phyloP scores from a whole-genome alignment of 2,329 filamentous ascomycete genomes.

The Juglanconis oblonga region DNA sequence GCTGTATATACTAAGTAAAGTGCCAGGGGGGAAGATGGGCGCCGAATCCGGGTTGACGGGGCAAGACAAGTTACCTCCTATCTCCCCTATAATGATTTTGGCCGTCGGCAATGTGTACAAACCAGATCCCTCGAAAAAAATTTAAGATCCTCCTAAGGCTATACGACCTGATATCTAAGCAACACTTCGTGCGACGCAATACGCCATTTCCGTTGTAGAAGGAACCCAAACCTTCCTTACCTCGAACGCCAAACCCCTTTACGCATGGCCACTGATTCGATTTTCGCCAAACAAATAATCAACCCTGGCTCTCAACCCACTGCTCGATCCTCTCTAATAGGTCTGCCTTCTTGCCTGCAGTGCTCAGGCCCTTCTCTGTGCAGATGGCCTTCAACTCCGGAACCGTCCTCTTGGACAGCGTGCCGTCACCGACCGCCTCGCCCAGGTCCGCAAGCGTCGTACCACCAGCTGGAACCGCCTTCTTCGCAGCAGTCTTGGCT shows the following conservation, averaged over 20 bases:
- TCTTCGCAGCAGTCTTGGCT: constrained; percentile 29
- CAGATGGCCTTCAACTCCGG: constrained; percentile 50
- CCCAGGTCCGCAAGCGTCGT: constrained; percentile 47
- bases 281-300: neutral
- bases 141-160: no score
- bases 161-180: neutral
- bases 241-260: neutral
- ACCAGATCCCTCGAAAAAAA: no score
- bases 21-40: no score
- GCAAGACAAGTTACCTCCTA: no score
- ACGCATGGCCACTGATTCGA: neutral
- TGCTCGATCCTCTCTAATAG: constrained; percentile 54
- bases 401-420: constrained; percentile 53
- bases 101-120: no score
- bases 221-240: neutral
- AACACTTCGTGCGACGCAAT: neutral
- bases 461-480: constrained; percentile 26
- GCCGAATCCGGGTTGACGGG: no score
- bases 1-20: no score
- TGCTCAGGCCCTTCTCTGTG: constrained; percentile 44
- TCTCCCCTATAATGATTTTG: no score
- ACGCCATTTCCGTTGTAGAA: neutral
- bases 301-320: constrained; percentile 43
- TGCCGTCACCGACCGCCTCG: constrained; percentile 41
- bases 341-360: constrained; percentile 51